Evolutionary conservation across 768 basidiomycete species (phyloP).

Genomic region (Rickenella mellea): DNA sequence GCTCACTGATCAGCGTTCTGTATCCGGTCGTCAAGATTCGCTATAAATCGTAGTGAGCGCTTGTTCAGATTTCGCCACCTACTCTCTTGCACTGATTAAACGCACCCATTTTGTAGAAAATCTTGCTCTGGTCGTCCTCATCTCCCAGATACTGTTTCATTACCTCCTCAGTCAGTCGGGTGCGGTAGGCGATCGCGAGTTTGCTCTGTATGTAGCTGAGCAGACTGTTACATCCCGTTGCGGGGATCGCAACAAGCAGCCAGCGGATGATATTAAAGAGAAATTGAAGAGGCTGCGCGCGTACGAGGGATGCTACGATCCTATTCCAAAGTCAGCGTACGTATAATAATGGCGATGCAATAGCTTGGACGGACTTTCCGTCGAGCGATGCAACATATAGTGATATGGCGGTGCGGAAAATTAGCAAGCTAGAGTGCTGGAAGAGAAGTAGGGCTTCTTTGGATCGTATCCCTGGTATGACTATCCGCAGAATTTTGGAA

Average conservation of each 20-base stretch:
- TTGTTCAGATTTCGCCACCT: neutral
- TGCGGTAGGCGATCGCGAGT: constrained; percentile 80
- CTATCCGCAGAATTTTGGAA: constrained; percentile 67
- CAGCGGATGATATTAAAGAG: constrained; percentile 80
- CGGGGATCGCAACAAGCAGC: constrained; percentile 87
- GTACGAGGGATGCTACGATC: constrained; percentile 91
- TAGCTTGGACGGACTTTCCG: constrained; percentile 54
- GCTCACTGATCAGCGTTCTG: constrained; percentile 89
- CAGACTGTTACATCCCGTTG: constrained; percentile 91
- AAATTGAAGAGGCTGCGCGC: constrained; percentile 72
- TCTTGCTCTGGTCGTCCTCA: constrained; percentile 63
- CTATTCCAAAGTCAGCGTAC: constrained; percentile 26
- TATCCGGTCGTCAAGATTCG: constrained; percentile 90
- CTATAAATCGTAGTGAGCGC: constrained; percentile 24
- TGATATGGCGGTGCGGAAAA: constrained; percentile 85
- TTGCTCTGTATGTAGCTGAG: constrained; percentile 91
- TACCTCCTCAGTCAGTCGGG: constrained; percentile 75
- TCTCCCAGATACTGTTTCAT: constrained; percentile 79
- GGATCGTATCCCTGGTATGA: constrained; percentile 76
- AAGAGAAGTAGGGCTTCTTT: constrained; percentile 82
- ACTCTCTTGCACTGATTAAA: constrained; percentile 1
- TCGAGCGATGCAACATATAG: constrained; percentile 92
- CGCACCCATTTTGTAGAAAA: constrained; percentile 89
- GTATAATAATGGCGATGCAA: constrained; percentile 1
- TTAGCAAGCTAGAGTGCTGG: constrained; percentile 82